Evolutionary conservation across 1,139 yeast species (phyloP).

Genomic region (Hyphopichia fennica): DNA sequence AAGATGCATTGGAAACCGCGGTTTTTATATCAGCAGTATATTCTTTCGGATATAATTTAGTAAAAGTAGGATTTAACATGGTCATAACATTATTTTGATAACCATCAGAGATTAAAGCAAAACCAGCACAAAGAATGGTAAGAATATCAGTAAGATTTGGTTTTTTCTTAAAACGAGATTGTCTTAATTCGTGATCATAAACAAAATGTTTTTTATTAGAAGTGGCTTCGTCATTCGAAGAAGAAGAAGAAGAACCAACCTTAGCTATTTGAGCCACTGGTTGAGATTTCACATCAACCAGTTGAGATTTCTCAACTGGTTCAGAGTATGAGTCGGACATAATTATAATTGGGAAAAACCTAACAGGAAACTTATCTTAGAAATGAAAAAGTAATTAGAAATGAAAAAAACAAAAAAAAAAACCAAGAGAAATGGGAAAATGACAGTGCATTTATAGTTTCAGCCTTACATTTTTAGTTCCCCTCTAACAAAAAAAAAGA

Average conservation of each 20-base stretch:
- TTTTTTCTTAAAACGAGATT: slow-evolving; percentile 28
- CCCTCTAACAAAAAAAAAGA: too few species aligned
- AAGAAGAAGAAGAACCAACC: not conserved
- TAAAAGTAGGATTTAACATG: slow-evolving; percentile 42
- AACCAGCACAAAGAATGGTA: slow-evolving; percentile 46
- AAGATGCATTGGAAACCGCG: slow-evolving; percentile 48
- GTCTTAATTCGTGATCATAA: slow-evolving; percentile 37
- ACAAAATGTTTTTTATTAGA: slow-evolving; percentile 17
- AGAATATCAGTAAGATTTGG: slow-evolving; percentile 30
- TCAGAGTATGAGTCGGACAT: too few species aligned
- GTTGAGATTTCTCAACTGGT: too few species aligned
- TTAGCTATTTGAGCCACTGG: not conserved
- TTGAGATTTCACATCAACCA: not conserved
- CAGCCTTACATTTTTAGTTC: too few species aligned
- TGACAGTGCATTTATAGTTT: too few species aligned
- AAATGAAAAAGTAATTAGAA: too few species aligned
- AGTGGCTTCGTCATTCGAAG: not conserved
- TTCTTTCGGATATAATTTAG: slow-evolving; percentile 27
- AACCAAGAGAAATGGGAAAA: too few species aligned
- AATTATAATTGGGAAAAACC: too few species aligned
- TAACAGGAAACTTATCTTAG: too few species aligned
- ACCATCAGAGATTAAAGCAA: slow-evolving; percentile 54
- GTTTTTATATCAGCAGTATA: slow-evolving; percentile 42
- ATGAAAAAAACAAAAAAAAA: too few species aligned
- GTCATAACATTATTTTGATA: slow-evolving; percentile 53